Conservation (phyloP, 2,329 filamentous ascomycete genomes). For the Stachybotrys echinatus region DNA sequence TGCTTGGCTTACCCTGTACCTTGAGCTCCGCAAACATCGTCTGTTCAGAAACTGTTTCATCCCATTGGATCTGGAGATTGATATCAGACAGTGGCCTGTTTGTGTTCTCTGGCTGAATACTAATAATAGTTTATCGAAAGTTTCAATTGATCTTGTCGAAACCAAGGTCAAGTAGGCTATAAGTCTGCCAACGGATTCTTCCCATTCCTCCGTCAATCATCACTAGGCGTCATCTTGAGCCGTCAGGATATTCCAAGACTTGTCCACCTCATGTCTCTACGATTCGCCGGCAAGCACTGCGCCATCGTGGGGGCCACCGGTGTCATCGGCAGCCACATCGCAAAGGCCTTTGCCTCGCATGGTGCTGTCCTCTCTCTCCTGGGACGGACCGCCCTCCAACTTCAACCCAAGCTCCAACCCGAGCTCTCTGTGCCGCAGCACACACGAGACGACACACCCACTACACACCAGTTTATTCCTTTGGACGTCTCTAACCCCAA, state of each 20-base stretch:
- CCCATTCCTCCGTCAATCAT: no score
- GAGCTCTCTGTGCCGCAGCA: slow-evolving; percentile 19
- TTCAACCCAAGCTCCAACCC: slow-evolving; percentile 33
- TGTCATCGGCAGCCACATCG: slow-evolving; percentile 65
- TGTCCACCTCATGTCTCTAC: slow-evolving; percentile 16
- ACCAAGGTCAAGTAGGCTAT: no score
- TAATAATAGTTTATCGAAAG: no score
- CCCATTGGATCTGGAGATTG: not conserved
- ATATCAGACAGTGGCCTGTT: no score
- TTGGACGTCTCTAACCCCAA: slow-evolving; percentile 23
- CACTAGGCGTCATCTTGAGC: no score
- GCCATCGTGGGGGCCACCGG: slow-evolving; percentile 67
- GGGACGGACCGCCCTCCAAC: slow-evolving; percentile 46
- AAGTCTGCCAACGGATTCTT: no score
- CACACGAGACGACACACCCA: slow-evolving; percentile 9
- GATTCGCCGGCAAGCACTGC: slow-evolving; percentile 43
- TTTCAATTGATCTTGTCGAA: no score
- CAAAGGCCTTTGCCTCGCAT: slow-evolving; percentile 56
- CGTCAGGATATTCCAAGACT: not conserved
- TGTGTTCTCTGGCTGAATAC: no score
- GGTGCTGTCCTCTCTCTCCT: slow-evolving; percentile 58
- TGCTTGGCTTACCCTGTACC: not conserved
- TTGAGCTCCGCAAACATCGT: not conserved
- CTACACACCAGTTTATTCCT: slow-evolving; percentile 25
- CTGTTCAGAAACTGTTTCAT: not conserved